Base-by-base conservation (phyloP, 306 rosid genomes). In the Alnus rubra region DNA sequence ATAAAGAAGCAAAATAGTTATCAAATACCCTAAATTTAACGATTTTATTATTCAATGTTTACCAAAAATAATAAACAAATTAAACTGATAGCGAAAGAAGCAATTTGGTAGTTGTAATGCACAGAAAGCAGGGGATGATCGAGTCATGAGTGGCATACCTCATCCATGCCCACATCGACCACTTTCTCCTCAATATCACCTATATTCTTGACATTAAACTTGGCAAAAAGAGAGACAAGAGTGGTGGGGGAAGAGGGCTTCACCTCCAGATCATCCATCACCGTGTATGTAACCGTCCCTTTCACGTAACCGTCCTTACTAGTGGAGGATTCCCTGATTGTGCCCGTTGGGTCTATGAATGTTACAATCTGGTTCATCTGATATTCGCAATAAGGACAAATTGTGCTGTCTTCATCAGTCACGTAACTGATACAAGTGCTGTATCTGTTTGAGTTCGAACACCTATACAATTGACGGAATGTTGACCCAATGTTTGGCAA, bases 261-360 rank as follows among this genome's bases (percentile, higher is more conserved):
- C 19, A 84, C 83, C 9, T n/a, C 42, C 42, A 37, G 0, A 37
- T 37, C 42, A 37, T 37, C 42, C 42, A 37, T 37, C 42, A 37
- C 42, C 42, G 3, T 37, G 42, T 37, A 37, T 37, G 2, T 37
- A 37, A 37, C 42, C 42, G 84, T 83, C 6, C 60, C 89, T 58
- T 50, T 78, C 70, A 86, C 83, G 51, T n/a, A 86, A 2, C 83
- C 76, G n/a, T n/a, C n/a, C n/a, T n/a, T n/a, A n/a, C n/a, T n/a
- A n/a, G n/a, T 16, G 18, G 37, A 44, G 3, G 58, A 8, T 5
- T 0, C n/a, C 44, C 76, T 76, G 7, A 0, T 16, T 2, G 50
- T 2, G 2, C 9, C 4, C 4, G 4, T 33, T 1, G 6, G 8
- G 42, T 2, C 65, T 9, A 28, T 30, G 23, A 2, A 37, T 37